Evolutionary conservation across 129 eudicot species (phyloP).

Genomic region (Erigeron canadensis): DNA sequence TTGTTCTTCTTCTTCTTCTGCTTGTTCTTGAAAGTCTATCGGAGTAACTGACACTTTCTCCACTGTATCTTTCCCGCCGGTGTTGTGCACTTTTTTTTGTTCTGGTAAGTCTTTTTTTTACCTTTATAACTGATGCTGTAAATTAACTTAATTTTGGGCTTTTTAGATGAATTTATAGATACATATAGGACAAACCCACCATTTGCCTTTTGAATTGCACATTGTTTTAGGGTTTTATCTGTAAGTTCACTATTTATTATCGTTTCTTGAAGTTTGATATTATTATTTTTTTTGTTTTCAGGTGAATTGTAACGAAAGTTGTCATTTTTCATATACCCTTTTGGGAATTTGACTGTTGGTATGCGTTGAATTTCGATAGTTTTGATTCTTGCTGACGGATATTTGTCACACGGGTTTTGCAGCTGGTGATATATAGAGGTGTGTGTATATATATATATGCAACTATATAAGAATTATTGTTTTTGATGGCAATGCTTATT

Average conservation of each 20-base stretch:
- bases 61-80: conserved; percentile 38
- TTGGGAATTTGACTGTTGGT: conserved; percentile 26
- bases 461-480: background rate
- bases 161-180: conserved; percentile 14
- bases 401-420: conserved; percentile 4
- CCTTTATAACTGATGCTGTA: background rate
- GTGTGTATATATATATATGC: background rate
- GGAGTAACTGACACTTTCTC: conserved; percentile 47
- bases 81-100: conserved; percentile 19
- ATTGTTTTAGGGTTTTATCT: conserved; percentile 28
- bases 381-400: background rate
- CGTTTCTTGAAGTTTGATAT: conserved; percentile 4
- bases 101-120: conserved; percentile 39
- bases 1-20: background rate
- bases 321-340: conserved; percentile 25
- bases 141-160: conserved; percentile 11
- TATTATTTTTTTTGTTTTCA: conserved; percentile 15
- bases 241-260: background rate
- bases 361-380: conserved; percentile 7
- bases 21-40: conserved; percentile 37
- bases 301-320: conserved; percentile 26
- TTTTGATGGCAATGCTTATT: conserved; percentile 18
- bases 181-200: conserved; percentile 16
- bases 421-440: conserved; percentile 12
- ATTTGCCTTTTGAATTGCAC: conserved; percentile 13